Conservation (phyloP, 1,284 basidiomycete genomes). For the Albatrellus sp. region DNA sequence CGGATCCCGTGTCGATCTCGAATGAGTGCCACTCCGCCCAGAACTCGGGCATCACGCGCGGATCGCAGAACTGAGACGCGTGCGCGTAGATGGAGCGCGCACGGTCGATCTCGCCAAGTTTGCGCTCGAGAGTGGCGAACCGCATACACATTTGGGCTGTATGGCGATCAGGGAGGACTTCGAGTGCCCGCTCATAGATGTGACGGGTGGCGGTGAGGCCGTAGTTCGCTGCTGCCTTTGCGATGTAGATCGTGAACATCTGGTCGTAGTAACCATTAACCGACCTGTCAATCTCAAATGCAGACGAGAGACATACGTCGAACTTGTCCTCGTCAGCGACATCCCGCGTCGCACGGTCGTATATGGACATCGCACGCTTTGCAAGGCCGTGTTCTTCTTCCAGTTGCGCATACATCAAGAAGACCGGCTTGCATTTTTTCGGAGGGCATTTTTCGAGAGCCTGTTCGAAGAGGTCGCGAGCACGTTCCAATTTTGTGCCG, state of each 20-base stretch:
- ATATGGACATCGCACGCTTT: conserved; percentile 93
- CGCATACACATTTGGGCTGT: conserved; percentile 97
- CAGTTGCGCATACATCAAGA: conserved; percentile 89
- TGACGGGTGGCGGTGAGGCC: conserved; percentile 93
- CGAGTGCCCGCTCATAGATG: conserved; percentile 95
- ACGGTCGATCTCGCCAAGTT: conserved; percentile 97
- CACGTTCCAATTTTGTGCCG: conserved; percentile 87
- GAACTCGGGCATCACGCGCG: conserved; percentile 80
- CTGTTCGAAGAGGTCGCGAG: conserved; percentile 95
- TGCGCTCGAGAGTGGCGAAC: conserved; percentile 92
- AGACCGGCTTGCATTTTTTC: conserved; percentile 90
- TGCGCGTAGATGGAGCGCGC: conserved; percentile 95
- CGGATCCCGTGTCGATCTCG: conserved; percentile 95
- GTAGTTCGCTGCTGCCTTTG: conserved; percentile 92
- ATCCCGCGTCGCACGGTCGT: conserved; percentile 82
- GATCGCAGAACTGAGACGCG: conserved; percentile 97
- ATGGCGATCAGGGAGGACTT: conserved; percentile 83
- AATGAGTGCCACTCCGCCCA: conserved; percentile 97
- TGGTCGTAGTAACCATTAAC: conserved; percentile 18
- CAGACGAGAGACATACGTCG: conserved; percentile 46
- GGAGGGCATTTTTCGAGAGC: conserved; percentile 92
- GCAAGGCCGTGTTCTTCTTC: conserved; percentile 95
- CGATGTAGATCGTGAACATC: conserved; percentile 97
- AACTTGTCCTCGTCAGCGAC: conserved; percentile 90
- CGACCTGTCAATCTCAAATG: too few relatives aligned